Conservation (phyloP, 306 rosid species). For the Sicyos edulis region DNA sequence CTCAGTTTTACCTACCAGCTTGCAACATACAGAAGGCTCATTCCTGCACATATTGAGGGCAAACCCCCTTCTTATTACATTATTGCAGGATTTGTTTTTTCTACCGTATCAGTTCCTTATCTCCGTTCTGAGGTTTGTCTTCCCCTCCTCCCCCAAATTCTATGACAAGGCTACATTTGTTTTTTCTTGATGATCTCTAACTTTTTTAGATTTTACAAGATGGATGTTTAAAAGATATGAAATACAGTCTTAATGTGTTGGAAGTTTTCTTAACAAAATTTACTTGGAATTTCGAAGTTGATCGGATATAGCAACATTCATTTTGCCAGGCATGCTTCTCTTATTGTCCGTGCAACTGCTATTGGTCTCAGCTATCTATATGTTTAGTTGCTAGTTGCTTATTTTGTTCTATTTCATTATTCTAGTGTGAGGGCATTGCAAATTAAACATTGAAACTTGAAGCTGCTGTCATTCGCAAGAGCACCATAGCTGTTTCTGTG, state of each 20-base stretch:
- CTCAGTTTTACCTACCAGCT: constrained; percentile 56
- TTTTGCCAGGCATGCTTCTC: background rate
- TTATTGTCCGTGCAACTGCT: background rate
- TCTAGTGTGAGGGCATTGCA: background rate
- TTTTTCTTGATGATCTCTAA: constrained; percentile 10
- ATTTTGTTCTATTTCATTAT: background rate
- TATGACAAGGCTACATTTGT: background rate
- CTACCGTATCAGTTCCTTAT: constrained; percentile 85
- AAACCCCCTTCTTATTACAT: constrained; percentile 91
- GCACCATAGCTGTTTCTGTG: background rate
- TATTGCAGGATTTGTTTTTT: constrained; percentile 85
- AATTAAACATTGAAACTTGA: constrained; percentile 1
- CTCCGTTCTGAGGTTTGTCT: constrained; percentile 89
- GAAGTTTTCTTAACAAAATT: background rate
- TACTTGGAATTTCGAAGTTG: too few species aligned
- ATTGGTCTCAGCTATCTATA: background rate
- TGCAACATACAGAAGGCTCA: constrained; percentile 59
- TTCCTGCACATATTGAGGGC: constrained; percentile 91
- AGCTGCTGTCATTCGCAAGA: background rate
- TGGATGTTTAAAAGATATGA: background rate
- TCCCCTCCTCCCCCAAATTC: background rate
- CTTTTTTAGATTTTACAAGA: background rate
- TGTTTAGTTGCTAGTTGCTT: background rate
- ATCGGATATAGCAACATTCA: background rate
- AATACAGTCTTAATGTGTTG: background rate